Conservation (phyloP, 176 grass and related monocot species). For the Tillandsia fasciculata region DNA sequence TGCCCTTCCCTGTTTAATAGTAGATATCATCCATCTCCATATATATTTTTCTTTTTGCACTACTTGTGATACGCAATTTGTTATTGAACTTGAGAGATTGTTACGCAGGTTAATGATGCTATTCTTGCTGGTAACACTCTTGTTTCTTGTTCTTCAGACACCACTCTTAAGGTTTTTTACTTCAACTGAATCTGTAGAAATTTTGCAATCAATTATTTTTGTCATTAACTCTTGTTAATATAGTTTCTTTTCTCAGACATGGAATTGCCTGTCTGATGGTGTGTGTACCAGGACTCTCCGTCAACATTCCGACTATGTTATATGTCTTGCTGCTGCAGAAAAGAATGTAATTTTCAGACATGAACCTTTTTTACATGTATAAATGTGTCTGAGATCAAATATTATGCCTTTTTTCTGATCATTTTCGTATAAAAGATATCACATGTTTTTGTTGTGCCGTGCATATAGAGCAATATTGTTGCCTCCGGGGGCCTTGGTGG, state of each 20-base stretch:
- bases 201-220: background rate
- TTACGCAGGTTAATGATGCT: constrained; percentile 87
- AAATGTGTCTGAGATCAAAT: no score
- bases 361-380: background rate
- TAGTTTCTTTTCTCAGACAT: constrained; percentile 41
- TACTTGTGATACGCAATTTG: no score
- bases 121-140: constrained; percentile 74
- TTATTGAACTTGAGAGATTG: constrained; percentile 11
- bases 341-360: constrained; percentile 54
- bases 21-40: no score
- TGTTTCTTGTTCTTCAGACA: constrained; percentile 97
- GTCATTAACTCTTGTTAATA: background rate
- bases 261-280: constrained; percentile 87
- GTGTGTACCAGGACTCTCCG: constrained; percentile 69
- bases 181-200: constrained; percentile 15
- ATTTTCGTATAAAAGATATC: background rate
- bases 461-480: constrained; percentile 71
- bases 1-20: no score
- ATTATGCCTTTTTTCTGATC: background rate
- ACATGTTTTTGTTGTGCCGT: constrained; percentile 6
- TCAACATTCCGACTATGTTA: constrained; percentile 96
- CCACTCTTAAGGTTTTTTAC: constrained; percentile 78
- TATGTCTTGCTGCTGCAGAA: constrained; percentile 76
- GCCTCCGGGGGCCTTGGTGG: constrained; percentile 88
- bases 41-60: no score